A percentile compares a stretch with the other conserved stretches of the same genome.
These are phyloP conservation scores for Omphalea diandra DNA, from an alignment of 441 rosid genomes.

Conservation along the genomic window DNA sequence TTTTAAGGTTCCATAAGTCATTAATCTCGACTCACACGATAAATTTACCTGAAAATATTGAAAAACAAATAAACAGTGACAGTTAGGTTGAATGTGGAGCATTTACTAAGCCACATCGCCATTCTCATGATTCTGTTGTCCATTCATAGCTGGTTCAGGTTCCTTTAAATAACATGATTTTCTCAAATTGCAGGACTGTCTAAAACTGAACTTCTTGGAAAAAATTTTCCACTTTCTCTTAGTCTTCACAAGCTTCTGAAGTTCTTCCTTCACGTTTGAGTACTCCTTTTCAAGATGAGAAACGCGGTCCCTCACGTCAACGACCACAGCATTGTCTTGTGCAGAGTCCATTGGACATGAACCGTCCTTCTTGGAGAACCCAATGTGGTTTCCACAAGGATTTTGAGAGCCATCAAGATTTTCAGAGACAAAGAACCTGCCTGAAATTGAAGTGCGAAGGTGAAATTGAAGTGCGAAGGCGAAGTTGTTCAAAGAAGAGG, in stretches of 20 bases:
- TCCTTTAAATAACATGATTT: slow-evolving; percentile 29
- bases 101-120: slow-evolving; percentile 23
- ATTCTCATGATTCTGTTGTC: slow-evolving; percentile 24
- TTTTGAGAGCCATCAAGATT: slow-evolving; percentile 44
- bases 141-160: slow-evolving; percentile 17
- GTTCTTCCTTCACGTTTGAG: slow-evolving; percentile 68
- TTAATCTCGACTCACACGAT: too few relatives aligned
- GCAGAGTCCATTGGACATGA: slow-evolving; percentile 20
- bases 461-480: slow-evolving; percentile 90
- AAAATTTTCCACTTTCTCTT: slow-evolving; percentile 63
- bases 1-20: too few relatives aligned
- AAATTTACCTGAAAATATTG: too few relatives aligned
- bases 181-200: slow-evolving; percentile 49
- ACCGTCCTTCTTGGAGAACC: slow-evolving; percentile 31
- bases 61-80: not conserved
- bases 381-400: slow-evolving; percentile 37
- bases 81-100: slow-evolving; percentile 15
- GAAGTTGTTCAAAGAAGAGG: slow-evolving; percentile 89
- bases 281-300: slow-evolving; percentile 77
- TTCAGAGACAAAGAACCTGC: slow-evolving; percentile 70
- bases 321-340: slow-evolving; percentile 22
- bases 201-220: slow-evolving; percentile 51
- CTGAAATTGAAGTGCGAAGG: slow-evolving; percentile 72
- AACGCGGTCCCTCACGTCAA: slow-evolving; percentile 62
- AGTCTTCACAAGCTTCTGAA: slow-evolving; percentile 66